Evolutionary conservation across 2,329 filamentous ascomycete genomes (phyloP).

Genomic region (Meredithiella fracta): DNA sequence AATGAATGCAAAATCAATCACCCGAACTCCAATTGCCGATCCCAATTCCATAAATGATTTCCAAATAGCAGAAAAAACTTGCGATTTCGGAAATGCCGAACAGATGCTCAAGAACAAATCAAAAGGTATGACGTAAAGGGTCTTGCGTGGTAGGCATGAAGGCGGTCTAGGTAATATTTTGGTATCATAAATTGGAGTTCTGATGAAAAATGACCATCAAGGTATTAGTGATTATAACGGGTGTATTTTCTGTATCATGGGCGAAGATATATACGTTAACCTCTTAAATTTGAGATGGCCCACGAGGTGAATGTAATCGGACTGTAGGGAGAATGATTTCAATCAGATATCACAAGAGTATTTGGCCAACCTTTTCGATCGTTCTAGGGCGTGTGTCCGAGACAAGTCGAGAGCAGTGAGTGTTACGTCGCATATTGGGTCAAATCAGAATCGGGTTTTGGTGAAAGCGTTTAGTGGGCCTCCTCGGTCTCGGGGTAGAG

Average conservation of each 20-base stretch:
- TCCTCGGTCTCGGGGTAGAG: constrained; percentile 66
- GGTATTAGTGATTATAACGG: neutral
- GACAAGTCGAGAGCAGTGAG: constrained; percentile 2
- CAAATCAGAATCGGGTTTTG: constrained; percentile 1
- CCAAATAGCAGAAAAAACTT: neutral
- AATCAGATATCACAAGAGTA: constrained; percentile 1
- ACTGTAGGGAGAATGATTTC: constrained; percentile 5
- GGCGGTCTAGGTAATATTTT: neutral
- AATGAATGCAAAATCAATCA: constrained; percentile 1
- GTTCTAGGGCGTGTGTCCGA: constrained; percentile 3
- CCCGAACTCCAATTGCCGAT: neutral
- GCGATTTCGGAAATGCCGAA: neutral
- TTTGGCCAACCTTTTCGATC: neutral
- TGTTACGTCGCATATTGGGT: neutral
- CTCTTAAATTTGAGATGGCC: neutral
- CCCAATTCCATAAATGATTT: neutral
- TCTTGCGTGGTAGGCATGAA: neutral
- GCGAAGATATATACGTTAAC: neutral
- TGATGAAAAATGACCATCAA: neutral
- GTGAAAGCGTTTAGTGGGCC: constrained; percentile 26
- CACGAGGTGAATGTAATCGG: neutral
- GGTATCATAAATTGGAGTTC: neutral
- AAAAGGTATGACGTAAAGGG: neutral
- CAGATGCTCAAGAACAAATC: neutral
- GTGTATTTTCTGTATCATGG: neutral